phyloP scores from a whole-genome alignment of 371 early-diverging fungal species.

The Mortierella sp. region DNA sequence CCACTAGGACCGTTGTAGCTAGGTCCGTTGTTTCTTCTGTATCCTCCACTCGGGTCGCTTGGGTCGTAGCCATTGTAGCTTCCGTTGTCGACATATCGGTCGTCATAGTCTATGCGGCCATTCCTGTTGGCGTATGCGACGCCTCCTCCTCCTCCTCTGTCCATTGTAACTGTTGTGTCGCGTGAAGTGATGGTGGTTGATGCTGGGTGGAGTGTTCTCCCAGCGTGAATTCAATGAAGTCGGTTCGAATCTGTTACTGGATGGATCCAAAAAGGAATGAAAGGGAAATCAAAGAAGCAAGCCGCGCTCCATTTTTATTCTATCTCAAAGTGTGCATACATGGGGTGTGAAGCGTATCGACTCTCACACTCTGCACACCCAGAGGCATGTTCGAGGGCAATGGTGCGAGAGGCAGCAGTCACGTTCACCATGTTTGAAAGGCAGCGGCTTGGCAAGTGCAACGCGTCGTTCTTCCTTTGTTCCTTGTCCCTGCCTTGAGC shows the following conservation, averaged over 20 bases:
- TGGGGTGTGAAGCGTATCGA: no score
- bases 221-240: background rate
- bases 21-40: background rate
- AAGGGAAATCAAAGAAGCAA: no score
- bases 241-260: background rate
- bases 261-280: no score
- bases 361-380: no score
- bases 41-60: background rate
- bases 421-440: no score
- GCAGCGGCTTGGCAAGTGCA: no score
- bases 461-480: no score
- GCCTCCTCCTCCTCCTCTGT: background rate
- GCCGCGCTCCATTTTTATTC: no score
- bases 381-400: no score
- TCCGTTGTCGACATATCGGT: slow-evolving; percentile 11
- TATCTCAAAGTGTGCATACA: no score
- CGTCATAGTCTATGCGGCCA: background rate
- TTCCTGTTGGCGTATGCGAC: background rate
- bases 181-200: background rate
- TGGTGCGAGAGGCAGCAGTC: no score
- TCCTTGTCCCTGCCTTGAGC: no score
- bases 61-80: background rate
- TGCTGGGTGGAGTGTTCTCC: background rate
- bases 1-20: background rate
- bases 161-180: background rate